These are phyloP conservation scores for Leccinum cinnamomeum DNA, from an alignment of 1,284 basidiomycete genomes.

Conservation along the genomic window DNA sequence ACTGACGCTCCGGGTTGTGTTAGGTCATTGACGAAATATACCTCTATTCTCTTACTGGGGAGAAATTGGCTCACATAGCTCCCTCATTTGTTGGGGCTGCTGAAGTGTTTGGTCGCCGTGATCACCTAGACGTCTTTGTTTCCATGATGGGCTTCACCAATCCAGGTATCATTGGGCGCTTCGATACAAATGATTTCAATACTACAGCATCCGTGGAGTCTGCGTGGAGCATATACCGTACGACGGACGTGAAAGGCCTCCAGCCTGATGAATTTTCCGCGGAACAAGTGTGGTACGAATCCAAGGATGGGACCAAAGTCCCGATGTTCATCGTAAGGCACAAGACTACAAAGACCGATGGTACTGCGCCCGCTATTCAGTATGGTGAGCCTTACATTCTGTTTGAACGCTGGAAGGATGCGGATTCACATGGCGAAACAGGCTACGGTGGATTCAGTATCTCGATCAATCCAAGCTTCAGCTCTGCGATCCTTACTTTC, in stretches of 20 bases:
- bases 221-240: conserved; percentile 60
- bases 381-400: conserved; percentile 53
- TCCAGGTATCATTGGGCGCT: conserved; percentile 67
- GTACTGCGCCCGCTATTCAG: conserved; percentile 76
- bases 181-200: conserved; percentile 50
- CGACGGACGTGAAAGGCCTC: conserved; percentile 65
- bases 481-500: conserved; percentile 73
- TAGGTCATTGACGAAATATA: conserved; percentile 85
- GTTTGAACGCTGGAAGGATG: background rate
- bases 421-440: conserved; percentile 26
- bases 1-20: conserved; percentile 16
- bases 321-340: conserved; percentile 88
- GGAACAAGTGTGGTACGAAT: conserved; percentile 76
- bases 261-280: conserved; percentile 70
- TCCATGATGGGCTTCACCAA: conserved; percentile 71
- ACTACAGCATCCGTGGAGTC: conserved; percentile 42
- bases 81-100: conserved; percentile 73
- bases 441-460: conserved; percentile 81
- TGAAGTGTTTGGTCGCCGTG: conserved; percentile 51
- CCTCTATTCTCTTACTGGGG: conserved; percentile 65
- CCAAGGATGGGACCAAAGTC: conserved; percentile 80
- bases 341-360: conserved; percentile 70
- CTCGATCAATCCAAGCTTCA: conserved; percentile 73
- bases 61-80: conserved; percentile 57
- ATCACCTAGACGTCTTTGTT: conserved; percentile 69